Percentiles rank a stretch among this genome's conserved stretches.
These are phyloP conservation scores for Diplosphaera chodatii DNA, from an alignment of 139 green algal genomes.

Conservation along the genomic window DNA sequence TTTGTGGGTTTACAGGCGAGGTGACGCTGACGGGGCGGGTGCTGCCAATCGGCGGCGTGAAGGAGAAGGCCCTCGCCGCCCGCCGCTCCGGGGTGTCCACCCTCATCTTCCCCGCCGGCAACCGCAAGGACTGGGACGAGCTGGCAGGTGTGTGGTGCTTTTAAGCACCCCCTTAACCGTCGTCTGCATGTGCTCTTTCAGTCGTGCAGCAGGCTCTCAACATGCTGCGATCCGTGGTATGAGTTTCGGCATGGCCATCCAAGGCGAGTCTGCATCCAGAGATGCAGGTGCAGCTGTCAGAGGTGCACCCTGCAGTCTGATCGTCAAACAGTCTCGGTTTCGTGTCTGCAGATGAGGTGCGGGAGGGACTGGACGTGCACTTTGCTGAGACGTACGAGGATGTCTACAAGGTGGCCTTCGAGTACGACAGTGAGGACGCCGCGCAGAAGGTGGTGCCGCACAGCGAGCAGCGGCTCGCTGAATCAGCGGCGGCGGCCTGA, in stretches of 20 bases:
- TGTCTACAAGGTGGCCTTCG: slow-evolving; percentile 78
- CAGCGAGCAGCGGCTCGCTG: neutral
- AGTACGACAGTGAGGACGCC: neutral
- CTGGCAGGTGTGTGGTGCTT: slow-evolving; percentile 59
- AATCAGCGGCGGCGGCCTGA: neutral
- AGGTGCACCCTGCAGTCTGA: too few relatives aligned
- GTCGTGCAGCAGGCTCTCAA: too few relatives aligned
- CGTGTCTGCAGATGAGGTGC: slow-evolving; percentile 56
- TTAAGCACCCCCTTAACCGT: too few relatives aligned
- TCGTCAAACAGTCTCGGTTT: neutral
- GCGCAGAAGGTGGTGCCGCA: neutral
- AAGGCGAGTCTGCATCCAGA: too few relatives aligned
- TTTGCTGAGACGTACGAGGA: slow-evolving; percentile 85
- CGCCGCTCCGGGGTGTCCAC: slow-evolving; percentile 55
- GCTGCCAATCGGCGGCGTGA: slow-evolving; percentile 88
- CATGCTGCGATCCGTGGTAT: too few relatives aligned
- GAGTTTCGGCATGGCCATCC: too few relatives aligned
- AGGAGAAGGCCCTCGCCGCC: slow-evolving; percentile 91
- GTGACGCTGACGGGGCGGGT: slow-evolving; percentile 91
- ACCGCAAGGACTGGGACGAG: slow-evolving; percentile 89
- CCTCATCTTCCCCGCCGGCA: slow-evolving; percentile 83
- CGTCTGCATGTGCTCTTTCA: too few relatives aligned
- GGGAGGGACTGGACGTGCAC: slow-evolving; percentile 68
- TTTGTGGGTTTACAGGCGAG: slow-evolving; percentile 75
- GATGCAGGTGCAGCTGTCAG: too few relatives aligned